A percentile compares a stretch with the other conserved stretches of the same genome.
Conservation (phyloP, 495 filamentous ascomycete species). For the Entonaema liquescens region DNA sequence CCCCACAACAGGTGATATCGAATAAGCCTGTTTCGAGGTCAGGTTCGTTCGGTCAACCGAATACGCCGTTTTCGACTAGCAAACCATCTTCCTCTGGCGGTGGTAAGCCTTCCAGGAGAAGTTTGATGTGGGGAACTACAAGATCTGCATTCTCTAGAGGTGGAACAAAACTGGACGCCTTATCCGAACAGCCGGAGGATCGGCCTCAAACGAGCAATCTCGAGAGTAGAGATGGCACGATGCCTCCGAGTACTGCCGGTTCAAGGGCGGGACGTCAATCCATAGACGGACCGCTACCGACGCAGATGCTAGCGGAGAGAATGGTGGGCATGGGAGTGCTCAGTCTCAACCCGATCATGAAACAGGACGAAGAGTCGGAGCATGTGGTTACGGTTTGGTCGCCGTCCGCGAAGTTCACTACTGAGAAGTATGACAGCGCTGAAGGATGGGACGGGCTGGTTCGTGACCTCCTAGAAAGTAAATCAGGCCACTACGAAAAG, state of each 20-base stretch:
- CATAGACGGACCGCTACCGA: slow-evolving; percentile 55
- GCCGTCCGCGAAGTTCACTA: slow-evolving; percentile 55
- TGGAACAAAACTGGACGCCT: slow-evolving; percentile 57
- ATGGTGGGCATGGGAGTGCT: slow-evolving; percentile 83
- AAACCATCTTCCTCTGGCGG: slow-evolving; percentile 55
- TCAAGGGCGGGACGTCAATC: slow-evolving; percentile 56
- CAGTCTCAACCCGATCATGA: slow-evolving; percentile 79
- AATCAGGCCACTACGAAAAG: slow-evolving; percentile 75
- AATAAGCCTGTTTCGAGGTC: slow-evolving; percentile 58
- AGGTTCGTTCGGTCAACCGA: slow-evolving; percentile 49
- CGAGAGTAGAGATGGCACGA: slow-evolving; percentile 56
- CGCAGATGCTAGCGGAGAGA: slow-evolving; percentile 57
- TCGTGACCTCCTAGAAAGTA: slow-evolving; percentile 75
- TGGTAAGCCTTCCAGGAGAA: slow-evolving; percentile 73
- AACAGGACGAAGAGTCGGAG: slow-evolving; percentile 78
- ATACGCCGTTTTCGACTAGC: slow-evolving; percentile 51
- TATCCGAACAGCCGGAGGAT: slow-evolving; percentile 59
- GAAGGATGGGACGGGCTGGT: slow-evolving; percentile 83
- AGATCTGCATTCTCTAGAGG: slow-evolving; percentile 57
- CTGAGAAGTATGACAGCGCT: slow-evolving; percentile 62
- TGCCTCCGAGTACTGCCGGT: slow-evolving; percentile 64
- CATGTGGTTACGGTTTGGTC: slow-evolving; percentile 83
- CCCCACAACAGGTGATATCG: slow-evolving; percentile 62
- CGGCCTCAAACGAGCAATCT: slow-evolving; percentile 40
- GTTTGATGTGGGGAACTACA: slow-evolving; percentile 80